Evolutionary conservation across 78 protist genomes (phyloP).

Genomic region (Cavenderia fasciculata): DNA sequence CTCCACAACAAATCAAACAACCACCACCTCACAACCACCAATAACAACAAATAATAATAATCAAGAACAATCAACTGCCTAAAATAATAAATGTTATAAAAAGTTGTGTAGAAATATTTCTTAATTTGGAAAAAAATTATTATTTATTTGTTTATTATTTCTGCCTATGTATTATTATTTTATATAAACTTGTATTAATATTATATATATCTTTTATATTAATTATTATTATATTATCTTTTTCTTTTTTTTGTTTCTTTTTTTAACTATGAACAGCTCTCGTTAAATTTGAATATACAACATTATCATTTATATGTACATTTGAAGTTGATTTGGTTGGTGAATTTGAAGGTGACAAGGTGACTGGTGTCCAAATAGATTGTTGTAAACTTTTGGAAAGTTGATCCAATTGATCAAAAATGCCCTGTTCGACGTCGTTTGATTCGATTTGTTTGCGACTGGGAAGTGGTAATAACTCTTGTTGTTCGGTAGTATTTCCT

Average conservation of each 20-base stretch:
- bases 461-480: background rate
- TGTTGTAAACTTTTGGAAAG: background rate
- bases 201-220: background rate
- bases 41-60: no score
- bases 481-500: background rate
- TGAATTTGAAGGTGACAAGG: background rate
- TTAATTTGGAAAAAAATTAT: no score
- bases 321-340: background rate
- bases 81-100: no score
- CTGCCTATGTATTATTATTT: no score
- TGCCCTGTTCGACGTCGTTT: background rate
- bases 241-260: background rate
- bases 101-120: no score
- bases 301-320: background rate
- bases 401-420: background rate
- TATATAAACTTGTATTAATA: no score
- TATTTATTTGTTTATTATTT: no score
- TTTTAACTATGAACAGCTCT: constrained; percentile 8
- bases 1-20: no score
- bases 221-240: background rate
- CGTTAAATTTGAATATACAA: background rate
- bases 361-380: constrained; percentile 9
- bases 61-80: no score
- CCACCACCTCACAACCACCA: no score
- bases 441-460: background rate